phyloP scores from a whole-genome alignment of 2,329 filamentous ascomycete species.

The Paraphaeosphaeria sporulosa region DNA sequence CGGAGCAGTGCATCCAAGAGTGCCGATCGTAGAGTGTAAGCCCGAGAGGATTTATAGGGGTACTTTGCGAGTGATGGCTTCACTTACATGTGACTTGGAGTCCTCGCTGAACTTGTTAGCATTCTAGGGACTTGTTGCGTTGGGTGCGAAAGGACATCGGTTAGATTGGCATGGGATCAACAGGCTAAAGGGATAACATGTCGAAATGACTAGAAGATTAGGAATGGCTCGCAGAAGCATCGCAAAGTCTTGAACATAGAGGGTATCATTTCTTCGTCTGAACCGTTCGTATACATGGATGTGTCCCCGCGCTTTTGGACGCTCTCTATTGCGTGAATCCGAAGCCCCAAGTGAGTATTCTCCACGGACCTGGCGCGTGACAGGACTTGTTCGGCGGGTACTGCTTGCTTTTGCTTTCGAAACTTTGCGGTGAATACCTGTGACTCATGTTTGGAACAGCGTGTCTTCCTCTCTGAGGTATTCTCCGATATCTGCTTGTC shows the following conservation, averaged over 20 bases:
- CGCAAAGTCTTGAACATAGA: neutral
- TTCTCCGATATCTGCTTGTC: conserved; percentile 93
- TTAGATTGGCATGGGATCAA: too few species aligned
- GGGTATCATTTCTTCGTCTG: conserved; percentile 15
- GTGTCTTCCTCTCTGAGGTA: conserved; percentile 85
- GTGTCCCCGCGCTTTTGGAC: neutral
- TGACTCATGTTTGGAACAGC: conserved; percentile 62
- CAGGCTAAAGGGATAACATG: too few species aligned
- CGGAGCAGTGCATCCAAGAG: too few species aligned
- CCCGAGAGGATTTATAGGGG: too few species aligned
- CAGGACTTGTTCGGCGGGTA: neutral
- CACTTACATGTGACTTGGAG: too few species aligned
- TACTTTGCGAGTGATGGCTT: too few species aligned
- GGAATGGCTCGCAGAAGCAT: neutral
- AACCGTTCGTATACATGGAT: neutral
- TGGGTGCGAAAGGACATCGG: too few species aligned
- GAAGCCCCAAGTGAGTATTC: neutral
- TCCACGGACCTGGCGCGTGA: neutral
- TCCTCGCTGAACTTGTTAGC: too few species aligned
- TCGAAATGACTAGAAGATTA: too few species aligned
- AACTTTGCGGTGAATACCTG: neutral
- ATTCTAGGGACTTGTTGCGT: too few species aligned
- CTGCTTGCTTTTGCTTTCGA: neutral
- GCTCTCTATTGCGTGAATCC: too few species aligned
- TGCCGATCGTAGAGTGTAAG: too few species aligned